Base-by-base conservation (phyloP, 2,329 filamentous ascomycete genomes). In the Didymella keratinophila region DNA sequence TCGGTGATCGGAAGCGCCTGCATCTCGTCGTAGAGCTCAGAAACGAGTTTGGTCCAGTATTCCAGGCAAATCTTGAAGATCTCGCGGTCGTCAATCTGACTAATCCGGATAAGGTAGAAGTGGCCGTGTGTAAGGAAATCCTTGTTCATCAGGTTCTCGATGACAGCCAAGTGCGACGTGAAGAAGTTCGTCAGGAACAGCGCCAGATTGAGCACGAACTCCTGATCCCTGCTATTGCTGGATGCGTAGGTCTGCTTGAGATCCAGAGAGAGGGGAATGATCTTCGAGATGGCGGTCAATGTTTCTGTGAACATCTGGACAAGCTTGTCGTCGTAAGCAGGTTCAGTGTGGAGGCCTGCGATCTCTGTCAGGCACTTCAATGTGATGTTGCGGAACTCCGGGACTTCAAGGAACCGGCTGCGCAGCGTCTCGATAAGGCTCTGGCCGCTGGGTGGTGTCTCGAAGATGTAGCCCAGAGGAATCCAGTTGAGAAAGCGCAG, bases 51-150 rank as follows among this genome's bases (percentile, higher is more conserved):
- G 36, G 96, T 95, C 95, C 95, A 99, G 81, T 99, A 99, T 77
- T 99, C 96, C 62, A 99, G 83, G 76, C 92, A 96, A 73, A 99
- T 99, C 84, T 99, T 99, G 87, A 99, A 99, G 65, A 99, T 97
- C 78, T 99, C 95, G 53, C 95, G 89, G 74, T 99, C 96, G 68
- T 99, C 95, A 67, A 99, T 99, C 80, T 99, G 93, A 46, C 93
- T 97, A 78, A 99, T 97, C 63, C 94, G 89, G 72, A 99, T 97
- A 14, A 99, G 87, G 78, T 99, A 99, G 79, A 96, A 98, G 79
- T 99, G 95, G 18, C 92, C 94, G 74, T 99, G 95, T 1, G 92
- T 91, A 42, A 99, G 88, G 78, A 92, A 99, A 72, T 99, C 95
- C 67, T 89, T 87, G 79, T 98, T 98, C 25, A 95, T 94, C 23